phyloP scores from a whole-genome alignment of 75 land plant species.

The Pseudotsuga menziesii region DNA sequence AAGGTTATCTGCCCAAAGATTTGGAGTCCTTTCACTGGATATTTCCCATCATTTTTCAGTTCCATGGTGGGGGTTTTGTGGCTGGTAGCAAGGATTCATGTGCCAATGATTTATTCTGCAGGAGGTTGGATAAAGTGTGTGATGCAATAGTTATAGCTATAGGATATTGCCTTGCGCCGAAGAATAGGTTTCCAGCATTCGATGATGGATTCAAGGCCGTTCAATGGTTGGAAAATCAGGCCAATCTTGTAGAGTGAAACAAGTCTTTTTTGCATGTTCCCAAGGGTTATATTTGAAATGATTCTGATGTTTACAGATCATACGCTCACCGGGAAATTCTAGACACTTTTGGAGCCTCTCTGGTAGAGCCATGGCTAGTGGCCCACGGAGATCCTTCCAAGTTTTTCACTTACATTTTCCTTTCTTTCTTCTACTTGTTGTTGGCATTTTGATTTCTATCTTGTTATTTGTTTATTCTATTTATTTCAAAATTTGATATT shows the following conservation, averaged over 20 bases:
- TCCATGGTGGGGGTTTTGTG: slow-evolving; percentile 91
- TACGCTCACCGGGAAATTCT: no score
- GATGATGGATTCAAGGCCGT: slow-evolving; percentile 88
- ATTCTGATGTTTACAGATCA: slow-evolving; percentile 19
- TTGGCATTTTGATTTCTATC: neutral
- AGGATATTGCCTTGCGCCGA: slow-evolving; percentile 86
- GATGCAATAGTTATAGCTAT: slow-evolving; percentile 82
- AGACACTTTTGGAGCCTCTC: slow-evolving; percentile 72
- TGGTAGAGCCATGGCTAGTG: slow-evolving; percentile 93
- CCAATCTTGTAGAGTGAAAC: slow-evolving; percentile 82
- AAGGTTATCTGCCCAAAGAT: slow-evolving; percentile 62
- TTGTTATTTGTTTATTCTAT: neutral
- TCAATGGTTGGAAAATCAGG: slow-evolving; percentile 88
- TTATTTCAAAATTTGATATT: neutral
- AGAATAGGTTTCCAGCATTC: slow-evolving; percentile 82
- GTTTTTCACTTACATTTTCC: slow-evolving; percentile 22
- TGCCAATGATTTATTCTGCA: slow-evolving; percentile 79
- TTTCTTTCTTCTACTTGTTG: slow-evolving; percentile 1
- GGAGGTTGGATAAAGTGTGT: slow-evolving; percentile 74
- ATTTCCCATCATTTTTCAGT: slow-evolving; percentile 82
- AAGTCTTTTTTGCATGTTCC: slow-evolving; percentile 45
- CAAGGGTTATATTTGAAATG: slow-evolving; percentile 20
- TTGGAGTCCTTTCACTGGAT: slow-evolving; percentile 28
- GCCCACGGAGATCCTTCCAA: slow-evolving; percentile 92
- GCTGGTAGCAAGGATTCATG: slow-evolving; percentile 65